A percentile compares a stretch with the other conserved stretches of the same genome.
These are phyloP conservation scores for Colletotrichum acutatum DNA, from an alignment of 2,329 filamentous ascomycete genomes.

Conservation along the genomic window DNA sequence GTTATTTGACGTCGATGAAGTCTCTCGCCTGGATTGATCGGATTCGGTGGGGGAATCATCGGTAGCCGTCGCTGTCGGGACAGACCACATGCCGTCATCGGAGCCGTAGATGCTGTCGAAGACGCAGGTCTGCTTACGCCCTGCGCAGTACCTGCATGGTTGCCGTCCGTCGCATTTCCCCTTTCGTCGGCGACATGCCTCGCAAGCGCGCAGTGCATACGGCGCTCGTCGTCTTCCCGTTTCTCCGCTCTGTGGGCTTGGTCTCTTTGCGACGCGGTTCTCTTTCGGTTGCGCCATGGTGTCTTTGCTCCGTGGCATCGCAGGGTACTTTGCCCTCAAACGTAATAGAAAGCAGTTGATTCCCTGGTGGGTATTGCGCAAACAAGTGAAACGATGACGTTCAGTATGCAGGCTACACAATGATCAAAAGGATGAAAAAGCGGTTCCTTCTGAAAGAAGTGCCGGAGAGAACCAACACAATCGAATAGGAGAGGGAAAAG, in stretches of 20 bases:
- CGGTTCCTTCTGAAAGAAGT: background rate
- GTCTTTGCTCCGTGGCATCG: background rate
- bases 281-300: slow-evolving; percentile 10
- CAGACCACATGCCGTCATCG: slow-evolving; percentile 2
- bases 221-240: slow-evolving; percentile 35
- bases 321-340: too few species aligned
- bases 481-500: background rate
- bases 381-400: background rate
- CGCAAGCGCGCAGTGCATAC: slow-evolving; percentile 40
- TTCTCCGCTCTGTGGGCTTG: background rate
- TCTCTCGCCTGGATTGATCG: background rate
- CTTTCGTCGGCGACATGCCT: slow-evolving; percentile 40
- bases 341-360: too few species aligned
- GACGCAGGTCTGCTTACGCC: slow-evolving; percentile 33
- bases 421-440: background rate
- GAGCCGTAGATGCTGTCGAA: slow-evolving; percentile 23
- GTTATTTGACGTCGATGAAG: background rate
- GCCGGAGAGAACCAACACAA: background rate
- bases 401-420: background rate
- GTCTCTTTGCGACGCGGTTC: slow-evolving; percentile 3
- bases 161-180: slow-evolving; percentile 39
- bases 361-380: background rate
- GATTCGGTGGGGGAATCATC: background rate
- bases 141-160: slow-evolving; percentile 37
- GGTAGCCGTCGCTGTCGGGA: background rate